A percentile compares a stretch with the other conserved stretches of the same genome.
Conservation (phyloP, 495 filamentous ascomycete species). For the Lichina pygmaea region DNA sequence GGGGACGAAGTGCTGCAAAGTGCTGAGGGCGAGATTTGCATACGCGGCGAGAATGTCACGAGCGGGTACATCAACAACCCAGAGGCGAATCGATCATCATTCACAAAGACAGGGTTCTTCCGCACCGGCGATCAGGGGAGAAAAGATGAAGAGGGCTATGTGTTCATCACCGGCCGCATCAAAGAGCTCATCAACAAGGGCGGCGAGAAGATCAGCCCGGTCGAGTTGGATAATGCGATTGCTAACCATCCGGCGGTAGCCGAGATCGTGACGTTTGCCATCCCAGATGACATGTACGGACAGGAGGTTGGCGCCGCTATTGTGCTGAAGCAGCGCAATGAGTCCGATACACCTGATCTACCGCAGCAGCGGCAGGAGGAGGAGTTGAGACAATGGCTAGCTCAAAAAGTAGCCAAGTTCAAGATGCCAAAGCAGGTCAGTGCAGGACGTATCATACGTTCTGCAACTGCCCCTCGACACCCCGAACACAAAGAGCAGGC, state of each 20-base stretch:
- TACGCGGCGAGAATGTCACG: constrained; percentile 55
- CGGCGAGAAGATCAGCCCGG: constrained; percentile 26
- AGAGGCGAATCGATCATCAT: constrained; percentile 38
- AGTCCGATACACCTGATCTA: constrained; percentile 7
- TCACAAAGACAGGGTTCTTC: constrained; percentile 47
- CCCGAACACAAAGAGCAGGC: too few relatives aligned
- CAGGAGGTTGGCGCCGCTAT: constrained; percentile 59
- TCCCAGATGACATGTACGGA: constrained; percentile 50
- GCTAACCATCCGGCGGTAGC: constrained; percentile 36
- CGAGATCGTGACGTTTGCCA: constrained; percentile 61
- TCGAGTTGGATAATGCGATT: constrained; percentile 60
- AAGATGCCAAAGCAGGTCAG: constrained; percentile 62
- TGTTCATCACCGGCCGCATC: constrained; percentile 15
- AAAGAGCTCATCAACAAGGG: constrained; percentile 19
- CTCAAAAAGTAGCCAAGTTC: constrained; percentile 42
- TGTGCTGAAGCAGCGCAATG: constrained; percentile 35
- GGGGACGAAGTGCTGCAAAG: constrained; percentile 35
- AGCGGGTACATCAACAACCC: constrained; percentile 62
- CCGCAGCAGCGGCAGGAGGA: constrained; percentile 8
- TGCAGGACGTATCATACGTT: too few relatives aligned
- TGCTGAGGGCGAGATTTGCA: constrained; percentile 50
- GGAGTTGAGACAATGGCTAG: constrained; percentile 39
- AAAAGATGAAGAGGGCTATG: constrained; percentile 25
- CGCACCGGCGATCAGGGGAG: constrained; percentile 65
- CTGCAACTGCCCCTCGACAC: too few relatives aligned